Percentiles rank a stretch among this genome's conserved stretches.
Evolutionary conservation across 495 filamentous ascomycete genomes (phyloP).

Genomic region (Neurospora cerealis): DNA sequence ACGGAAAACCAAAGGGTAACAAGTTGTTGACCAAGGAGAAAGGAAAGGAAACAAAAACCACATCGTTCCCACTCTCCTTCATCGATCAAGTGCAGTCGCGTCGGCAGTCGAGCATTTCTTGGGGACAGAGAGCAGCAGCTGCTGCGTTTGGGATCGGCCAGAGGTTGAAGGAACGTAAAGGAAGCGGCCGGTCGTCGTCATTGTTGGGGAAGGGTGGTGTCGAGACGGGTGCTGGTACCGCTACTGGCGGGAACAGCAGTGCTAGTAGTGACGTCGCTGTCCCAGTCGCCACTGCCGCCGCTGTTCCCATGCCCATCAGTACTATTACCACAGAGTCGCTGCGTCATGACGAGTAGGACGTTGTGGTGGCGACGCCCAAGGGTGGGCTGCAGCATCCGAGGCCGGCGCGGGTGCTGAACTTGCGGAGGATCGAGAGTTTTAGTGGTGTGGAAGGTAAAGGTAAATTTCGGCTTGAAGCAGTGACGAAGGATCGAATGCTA

Average conservation of each 20-base stretch:
- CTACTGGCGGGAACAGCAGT: not conserved
- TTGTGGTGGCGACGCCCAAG: conserved; percentile 14
- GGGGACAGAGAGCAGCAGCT: conserved; percentile 15
- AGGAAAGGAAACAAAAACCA: not conserved
- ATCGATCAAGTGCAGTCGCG: not conserved
- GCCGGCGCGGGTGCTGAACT: conserved; percentile 21
- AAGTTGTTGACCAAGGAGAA: conserved; percentile 2
- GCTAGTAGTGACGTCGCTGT: not conserved
- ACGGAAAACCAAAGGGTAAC: not conserved
- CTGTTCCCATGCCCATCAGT: not conserved
- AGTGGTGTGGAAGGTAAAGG: conserved; percentile 1
- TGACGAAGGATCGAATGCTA: conserved; percentile 3
- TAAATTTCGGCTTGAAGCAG: conserved; percentile 2
- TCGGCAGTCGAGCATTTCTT: not conserved
- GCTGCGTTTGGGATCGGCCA: conserved; percentile 12
- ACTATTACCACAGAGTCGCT: not conserved
- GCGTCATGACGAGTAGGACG: conserved; percentile 5
- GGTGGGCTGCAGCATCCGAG: conserved; percentile 25
- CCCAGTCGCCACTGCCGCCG: not conserved
- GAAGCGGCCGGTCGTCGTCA: not conserved
- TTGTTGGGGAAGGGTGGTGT: not conserved
- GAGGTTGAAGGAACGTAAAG: conserved; percentile 9
- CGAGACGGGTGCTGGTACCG: not conserved
- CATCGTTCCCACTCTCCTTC: not conserved
- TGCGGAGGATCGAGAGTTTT: conserved; percentile 24